Conservation (phyloP, 768 basidiomycete species). For the Cystoderma amianthinum region DNA sequence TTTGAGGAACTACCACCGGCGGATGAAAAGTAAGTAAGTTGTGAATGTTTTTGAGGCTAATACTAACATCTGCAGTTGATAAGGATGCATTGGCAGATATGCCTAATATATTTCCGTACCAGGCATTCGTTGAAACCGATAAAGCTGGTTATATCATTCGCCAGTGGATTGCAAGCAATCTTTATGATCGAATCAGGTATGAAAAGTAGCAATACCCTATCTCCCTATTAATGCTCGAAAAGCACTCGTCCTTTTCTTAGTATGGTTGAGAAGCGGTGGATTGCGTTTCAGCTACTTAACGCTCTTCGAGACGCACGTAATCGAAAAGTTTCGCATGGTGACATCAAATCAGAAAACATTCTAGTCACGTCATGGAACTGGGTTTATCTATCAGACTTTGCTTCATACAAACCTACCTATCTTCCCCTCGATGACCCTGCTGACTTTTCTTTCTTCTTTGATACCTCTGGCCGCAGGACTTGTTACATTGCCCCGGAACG, state of each 20-base stretch:
- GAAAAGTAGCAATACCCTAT: constrained; percentile 11
- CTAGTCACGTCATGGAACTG: constrained; percentile 96
- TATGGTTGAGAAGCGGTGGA: constrained; percentile 95
- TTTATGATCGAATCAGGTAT: constrained; percentile 97
- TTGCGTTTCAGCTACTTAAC: constrained; percentile 86
- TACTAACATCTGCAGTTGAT: constrained; percentile 49
- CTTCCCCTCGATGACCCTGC: constrained; percentile 95
- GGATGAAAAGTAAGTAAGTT: constrained; percentile 68
- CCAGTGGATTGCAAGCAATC: constrained; percentile 90
- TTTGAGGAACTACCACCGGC: constrained; percentile 63
- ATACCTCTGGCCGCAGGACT: constrained; percentile 87
- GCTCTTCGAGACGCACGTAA: constrained; percentile 79
- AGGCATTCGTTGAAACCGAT: constrained; percentile 89
- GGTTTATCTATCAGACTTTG: constrained; percentile 94
- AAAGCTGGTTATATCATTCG: constrained; percentile 92
- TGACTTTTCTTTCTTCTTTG: constrained; percentile 97
- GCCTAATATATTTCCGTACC: constrained; percentile 84
- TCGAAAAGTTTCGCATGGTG: constrained; percentile 91
- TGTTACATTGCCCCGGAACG: constrained; percentile 97
- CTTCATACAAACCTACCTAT: constrained; percentile 91
- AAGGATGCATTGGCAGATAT: constrained; percentile 80
- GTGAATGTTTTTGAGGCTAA: constrained; percentile 4
- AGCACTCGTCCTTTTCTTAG: constrained; percentile 96
- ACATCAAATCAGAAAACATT: constrained; percentile 96
- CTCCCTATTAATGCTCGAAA: not conserved